These are phyloP conservation scores for Paramecium tetraurelia DNA, from an alignment of 73 alveolate genomes.

Conservation along the genomic window DNA sequence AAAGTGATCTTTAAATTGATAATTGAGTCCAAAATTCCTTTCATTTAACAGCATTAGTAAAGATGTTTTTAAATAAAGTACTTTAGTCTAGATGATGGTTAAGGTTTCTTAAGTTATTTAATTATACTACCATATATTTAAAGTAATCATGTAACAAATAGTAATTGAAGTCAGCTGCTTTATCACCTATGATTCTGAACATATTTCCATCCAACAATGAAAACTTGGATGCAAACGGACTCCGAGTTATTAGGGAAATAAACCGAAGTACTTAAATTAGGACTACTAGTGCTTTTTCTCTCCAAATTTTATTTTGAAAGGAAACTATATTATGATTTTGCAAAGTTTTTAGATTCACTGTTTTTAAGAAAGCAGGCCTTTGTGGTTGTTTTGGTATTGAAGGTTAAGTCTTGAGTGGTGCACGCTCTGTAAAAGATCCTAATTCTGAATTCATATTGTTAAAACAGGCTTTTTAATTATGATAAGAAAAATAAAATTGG, in stretches of 20 bases:
- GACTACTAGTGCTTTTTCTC: neutral
- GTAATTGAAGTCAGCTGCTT: neutral
- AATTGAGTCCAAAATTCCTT: neutral
- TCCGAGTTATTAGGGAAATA: neutral
- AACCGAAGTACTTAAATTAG: neutral
- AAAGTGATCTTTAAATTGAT: neutral
- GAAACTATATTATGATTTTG: neutral
- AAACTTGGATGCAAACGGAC: constrained; percentile 2
- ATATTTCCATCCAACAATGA: neutral
- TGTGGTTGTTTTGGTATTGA: neutral
- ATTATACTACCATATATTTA: constrained; percentile 12
- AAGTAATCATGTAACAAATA: neutral
- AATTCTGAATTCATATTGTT: neutral
- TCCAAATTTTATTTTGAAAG: neutral
- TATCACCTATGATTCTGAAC: constrained; percentile 36
- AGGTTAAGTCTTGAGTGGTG: neutral
- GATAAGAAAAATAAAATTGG: neutral
- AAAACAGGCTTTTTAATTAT: neutral
- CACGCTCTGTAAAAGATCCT: neutral
- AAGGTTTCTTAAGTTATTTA: neutral
- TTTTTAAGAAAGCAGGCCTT: neutral
- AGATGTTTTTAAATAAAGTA: neutral
- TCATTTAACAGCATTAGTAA: neutral
- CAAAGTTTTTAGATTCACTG: neutral
- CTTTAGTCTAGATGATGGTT: neutral